Evolutionary conservation across 1,139 yeast species (phyloP).

Genomic region (Yamadazyma membranifaciens): DNA sequence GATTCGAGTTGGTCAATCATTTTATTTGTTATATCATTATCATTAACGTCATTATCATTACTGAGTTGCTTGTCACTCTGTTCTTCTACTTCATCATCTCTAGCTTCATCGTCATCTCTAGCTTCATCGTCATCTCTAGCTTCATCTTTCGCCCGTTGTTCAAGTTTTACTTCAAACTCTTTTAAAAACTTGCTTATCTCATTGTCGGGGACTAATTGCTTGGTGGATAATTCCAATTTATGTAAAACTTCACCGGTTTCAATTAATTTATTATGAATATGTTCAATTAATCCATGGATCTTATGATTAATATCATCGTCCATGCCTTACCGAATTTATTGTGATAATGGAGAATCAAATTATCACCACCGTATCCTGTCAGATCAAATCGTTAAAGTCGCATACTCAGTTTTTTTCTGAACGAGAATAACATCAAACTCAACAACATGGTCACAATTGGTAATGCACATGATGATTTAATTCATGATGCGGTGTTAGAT

Average conservation of each 20-base stretch:
- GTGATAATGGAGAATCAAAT: too few species aligned
- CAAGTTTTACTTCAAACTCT: not conserved
- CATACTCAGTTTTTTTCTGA: constrained; percentile 1
- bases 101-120: not conserved
- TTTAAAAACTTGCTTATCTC: constrained; percentile 14
- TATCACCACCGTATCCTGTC: too few species aligned
- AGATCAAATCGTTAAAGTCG: not conserved
- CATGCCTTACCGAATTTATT: constrained; percentile 5
- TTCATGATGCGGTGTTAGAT: constrained; percentile 96
- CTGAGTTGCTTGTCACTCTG: not conserved
- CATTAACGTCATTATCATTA: not conserved
- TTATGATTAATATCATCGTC: constrained; percentile 15
- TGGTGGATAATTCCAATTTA: constrained; percentile 22
- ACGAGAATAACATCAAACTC: constrained; percentile 3
- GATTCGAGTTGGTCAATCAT: constrained; percentile 24
- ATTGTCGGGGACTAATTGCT: constrained; percentile 21
- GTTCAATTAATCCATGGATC: constrained; percentile 8
- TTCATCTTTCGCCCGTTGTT: not conserved
- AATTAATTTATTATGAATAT: constrained; percentile 7
- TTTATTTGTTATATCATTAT: not conserved
- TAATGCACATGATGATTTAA: constrained; percentile 83
- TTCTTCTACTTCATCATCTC: not conserved
- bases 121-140: not conserved
- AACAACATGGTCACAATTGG: constrained; percentile 63
- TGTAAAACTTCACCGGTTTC: constrained; percentile 9